Base-by-base conservation (phyloP, 768 basidiomycete genomes). In the Naganishia friedmannii region DNA sequence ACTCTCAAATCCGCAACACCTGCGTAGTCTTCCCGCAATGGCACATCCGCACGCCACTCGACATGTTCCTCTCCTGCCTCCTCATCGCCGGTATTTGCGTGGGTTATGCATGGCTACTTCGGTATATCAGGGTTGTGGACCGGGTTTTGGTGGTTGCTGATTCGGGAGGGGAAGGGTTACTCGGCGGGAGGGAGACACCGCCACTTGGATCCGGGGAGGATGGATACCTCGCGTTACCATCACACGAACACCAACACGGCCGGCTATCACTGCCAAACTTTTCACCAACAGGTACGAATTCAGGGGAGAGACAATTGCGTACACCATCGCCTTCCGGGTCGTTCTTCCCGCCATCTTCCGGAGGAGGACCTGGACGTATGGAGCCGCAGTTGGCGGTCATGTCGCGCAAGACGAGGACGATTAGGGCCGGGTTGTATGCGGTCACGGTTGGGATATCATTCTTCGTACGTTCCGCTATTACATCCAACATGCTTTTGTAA, bases 391-490 rank as follows among this genome's bases (percentile, higher is more conserved):
- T 42, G 7, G 66, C 31, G 34, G 5, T 7, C 2, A 3, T 42
- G 7, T 31, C 32, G 3, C 46, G 26, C 2, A 3, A 42, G n/a
- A 26, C 39, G 15, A 31, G 68, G 55, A 21, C 58, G 23, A 46
- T 39, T 12, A 46, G 79, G 65, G 79, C 78, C 0, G 74, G 78
- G 1, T 78, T 92, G 45, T 95, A 94, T 75, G 91, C 88, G n/a
- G 80, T 84, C 4, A 87, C 87, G 2, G 87, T 92, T 26, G 88
- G 89, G 79, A 71, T 80, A 2, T 77, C 76, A 8, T 80, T 79
- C 73, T 80, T 77, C 74, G 79, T 79, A 70, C 69, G 79, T 68
- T 28, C n/a, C n/a, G n/a, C n/a, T n/a, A n/a, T n/a, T n/a, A n/a
- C n/a, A n/a, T n/a, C n/a, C n/a, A n/a, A n/a, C n/a, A n/a, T n/a